Evolutionary conservation across 2,329 filamentous ascomycete genomes (phyloP).

Genomic region (Alternaria ventricosa): DNA sequence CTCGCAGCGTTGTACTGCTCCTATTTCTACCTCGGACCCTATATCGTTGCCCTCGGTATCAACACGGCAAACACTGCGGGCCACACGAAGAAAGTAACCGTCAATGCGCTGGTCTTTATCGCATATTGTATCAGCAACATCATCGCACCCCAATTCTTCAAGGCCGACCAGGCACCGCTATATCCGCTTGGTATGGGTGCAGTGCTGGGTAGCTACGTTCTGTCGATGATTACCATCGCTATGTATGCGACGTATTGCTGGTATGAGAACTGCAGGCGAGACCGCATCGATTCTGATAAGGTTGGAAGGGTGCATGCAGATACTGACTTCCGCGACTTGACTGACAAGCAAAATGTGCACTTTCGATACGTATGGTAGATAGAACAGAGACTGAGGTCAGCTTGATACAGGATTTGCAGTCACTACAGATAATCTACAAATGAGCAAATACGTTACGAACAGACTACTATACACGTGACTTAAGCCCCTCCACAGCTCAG

Average conservation of each 20-base stretch:
- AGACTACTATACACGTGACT: neutral
- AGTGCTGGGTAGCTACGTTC: constrained; percentile 21
- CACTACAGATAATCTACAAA: neutral
- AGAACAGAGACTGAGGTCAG: fast-evolving
- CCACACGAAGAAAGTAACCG: constrained; percentile 48
- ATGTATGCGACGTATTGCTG: constrained; percentile 38
- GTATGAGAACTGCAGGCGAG: constrained; percentile 40
- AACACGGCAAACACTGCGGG: constrained; percentile 32
- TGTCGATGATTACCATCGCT: constrained; percentile 36
- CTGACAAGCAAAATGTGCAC: constrained; percentile 44
- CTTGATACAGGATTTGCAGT: neutral
- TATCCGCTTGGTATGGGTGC: constrained; percentile 26
- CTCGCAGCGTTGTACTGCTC: constrained; percentile 42
- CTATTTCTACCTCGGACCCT: constrained; percentile 26
- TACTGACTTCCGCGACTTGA: constrained; percentile 46
- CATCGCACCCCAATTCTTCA: constrained; percentile 51
- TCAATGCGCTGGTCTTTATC: constrained; percentile 44
- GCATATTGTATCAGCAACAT: constrained; percentile 53
- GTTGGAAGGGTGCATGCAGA: constrained; percentile 20
- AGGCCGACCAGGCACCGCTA: constrained; percentile 37
- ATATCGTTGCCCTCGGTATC: constrained; percentile 19
- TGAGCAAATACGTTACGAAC: neutral
- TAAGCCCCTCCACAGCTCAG: neutral
- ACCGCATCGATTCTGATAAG: constrained; percentile 17
- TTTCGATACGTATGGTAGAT: constrained; percentile 22